Percentiles rank a stretch among this genome's conserved stretches.
These are phyloP conservation scores for Dictyostelium capitatum DNA, from an alignment of 78 protist species.

Conservation along the genomic window DNA sequence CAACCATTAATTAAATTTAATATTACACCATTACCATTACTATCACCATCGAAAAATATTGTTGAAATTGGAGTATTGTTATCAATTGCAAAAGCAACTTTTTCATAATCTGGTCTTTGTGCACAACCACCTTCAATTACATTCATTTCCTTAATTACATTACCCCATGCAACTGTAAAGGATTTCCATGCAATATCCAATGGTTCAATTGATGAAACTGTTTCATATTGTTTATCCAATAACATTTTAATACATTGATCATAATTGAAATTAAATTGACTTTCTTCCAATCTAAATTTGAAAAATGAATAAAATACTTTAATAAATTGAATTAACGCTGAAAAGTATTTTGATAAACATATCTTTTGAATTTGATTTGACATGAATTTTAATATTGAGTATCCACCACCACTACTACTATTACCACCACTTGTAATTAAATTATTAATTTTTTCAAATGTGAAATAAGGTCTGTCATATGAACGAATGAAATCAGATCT, in stretches of 20 bases:
- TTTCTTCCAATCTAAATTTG: neutral
- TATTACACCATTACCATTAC: constrained; percentile 19
- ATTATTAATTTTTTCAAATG: neutral
- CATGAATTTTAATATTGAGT: constrained; percentile 2
- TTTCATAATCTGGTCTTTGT: constrained; percentile 54
- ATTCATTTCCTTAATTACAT: constrained; percentile 10
- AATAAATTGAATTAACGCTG: neutral
- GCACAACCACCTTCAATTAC: constrained; percentile 73
- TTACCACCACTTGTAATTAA: neutral
- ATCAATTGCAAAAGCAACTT: constrained; percentile 16
- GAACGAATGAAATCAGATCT: constrained; percentile 13
- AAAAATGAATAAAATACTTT: constrained; percentile 9
- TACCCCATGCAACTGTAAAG: neutral
- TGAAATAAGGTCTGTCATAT: neutral
- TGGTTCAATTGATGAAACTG: neutral
- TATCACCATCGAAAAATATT: neutral
- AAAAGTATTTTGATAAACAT: constrained; percentile 49
- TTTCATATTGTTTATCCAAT: neutral
- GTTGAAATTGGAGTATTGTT: constrained; percentile 10
- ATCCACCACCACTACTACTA: neutral
- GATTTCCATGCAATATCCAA: constrained; percentile 2
- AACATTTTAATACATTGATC: neutral
- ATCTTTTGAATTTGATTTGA: constrained; percentile 42
- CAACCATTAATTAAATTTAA: constrained; percentile 49
- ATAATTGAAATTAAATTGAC: neutral